Base-by-base conservation (phyloP, 2,329 filamentous ascomycete species). In the Exophiala bonariae region DNA sequence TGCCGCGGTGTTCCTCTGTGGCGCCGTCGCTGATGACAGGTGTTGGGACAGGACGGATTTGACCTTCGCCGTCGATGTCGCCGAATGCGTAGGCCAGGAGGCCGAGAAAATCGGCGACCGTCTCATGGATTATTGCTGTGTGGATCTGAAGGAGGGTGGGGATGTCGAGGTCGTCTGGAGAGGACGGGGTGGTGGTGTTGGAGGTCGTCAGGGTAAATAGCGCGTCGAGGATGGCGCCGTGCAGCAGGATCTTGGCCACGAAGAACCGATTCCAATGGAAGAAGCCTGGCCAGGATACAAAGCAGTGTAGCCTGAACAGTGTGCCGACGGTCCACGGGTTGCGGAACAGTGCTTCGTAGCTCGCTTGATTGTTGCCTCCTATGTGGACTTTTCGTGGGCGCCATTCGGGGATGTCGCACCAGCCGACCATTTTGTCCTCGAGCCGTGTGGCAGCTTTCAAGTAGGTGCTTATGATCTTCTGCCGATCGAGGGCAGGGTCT, bases 261-360 rank as follows among this genome's bases (percentile, higher is more conserved):
- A 49, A 47, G 31, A 37, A 53, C 23, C 46, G 20, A 43, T 49
- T 53, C 50, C 50, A 53, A 18, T 53, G 50, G 34, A 53, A 53
- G 41, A 53, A 53, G 8, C 40, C 50, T 20, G 44, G 26, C 44
- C 45, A 53, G 13, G 46, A 46, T 4, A 13, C 28, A 22, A 53
- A 53, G 20, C 36, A 46, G 23, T 45, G 41, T 17, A 47, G 37
- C 18, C 50, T 39, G 39, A 46, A 49, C 7, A 43, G 42, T 3
- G 35, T 43, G 4, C 41, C 46, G 6, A 39, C 37, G 2, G 33
- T 43, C 50, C 50, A 53, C 20, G 38, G 41, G 8, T 39, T 48
- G 11, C 44, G 40, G 34, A 30, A 37, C 14, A 30, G 13, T n/a
- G 28, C 18, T n/a, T 26, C 22, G 1, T 23, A 32, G 14, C 41